phyloP scores from a whole-genome alignment of 306 rosid species.

The Rosa multiflora region DNA sequence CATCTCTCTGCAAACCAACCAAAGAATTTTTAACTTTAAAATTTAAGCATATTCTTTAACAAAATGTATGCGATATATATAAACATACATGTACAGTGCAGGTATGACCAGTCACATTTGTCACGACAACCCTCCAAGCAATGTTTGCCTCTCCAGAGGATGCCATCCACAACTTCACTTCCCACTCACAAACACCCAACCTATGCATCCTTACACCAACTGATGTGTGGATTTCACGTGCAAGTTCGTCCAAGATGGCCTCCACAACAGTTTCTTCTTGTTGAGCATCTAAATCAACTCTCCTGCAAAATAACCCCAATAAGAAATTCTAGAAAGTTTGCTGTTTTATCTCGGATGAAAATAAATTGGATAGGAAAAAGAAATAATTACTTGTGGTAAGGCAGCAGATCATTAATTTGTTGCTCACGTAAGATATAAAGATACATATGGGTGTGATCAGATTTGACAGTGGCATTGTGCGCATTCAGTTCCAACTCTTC shows the following conservation, averaged over 20 bases:
- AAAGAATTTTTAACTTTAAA: neutral
- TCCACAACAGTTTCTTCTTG: slow-evolving; percentile 68
- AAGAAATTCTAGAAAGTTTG: slow-evolving; percentile 33
- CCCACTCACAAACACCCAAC: slow-evolving; percentile 93
- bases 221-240: slow-evolving; percentile 69
- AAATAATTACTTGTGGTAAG: slow-evolving; percentile 67
- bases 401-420: slow-evolving; percentile 69
- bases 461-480: slow-evolving; percentile 69
- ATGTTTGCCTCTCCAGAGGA: slow-evolving; percentile 75
- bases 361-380: slow-evolving; percentile 11
- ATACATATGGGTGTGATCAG: slow-evolving; percentile 95
- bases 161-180: slow-evolving; percentile 89
- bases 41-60: slow-evolving; percentile 18
- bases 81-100: slow-evolving; percentile 82
- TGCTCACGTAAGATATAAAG: slow-evolving; percentile 86
- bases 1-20: slow-evolving; percentile 19
- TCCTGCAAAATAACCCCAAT: slow-evolving; percentile 51
- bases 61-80: slow-evolving; percentile 16
- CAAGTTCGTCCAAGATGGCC: slow-evolving; percentile 65
- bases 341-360: slow-evolving; percentile 23
- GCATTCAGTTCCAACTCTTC: slow-evolving; percentile 97
- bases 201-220: slow-evolving; percentile 97
- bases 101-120: slow-evolving; percentile 96
- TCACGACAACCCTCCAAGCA: slow-evolving; percentile 93
- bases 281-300: slow-evolving; percentile 48